Base-by-base conservation (phyloP, 495 filamentous ascomycete genomes). In the Hypomontagnella submonticulosa region DNA sequence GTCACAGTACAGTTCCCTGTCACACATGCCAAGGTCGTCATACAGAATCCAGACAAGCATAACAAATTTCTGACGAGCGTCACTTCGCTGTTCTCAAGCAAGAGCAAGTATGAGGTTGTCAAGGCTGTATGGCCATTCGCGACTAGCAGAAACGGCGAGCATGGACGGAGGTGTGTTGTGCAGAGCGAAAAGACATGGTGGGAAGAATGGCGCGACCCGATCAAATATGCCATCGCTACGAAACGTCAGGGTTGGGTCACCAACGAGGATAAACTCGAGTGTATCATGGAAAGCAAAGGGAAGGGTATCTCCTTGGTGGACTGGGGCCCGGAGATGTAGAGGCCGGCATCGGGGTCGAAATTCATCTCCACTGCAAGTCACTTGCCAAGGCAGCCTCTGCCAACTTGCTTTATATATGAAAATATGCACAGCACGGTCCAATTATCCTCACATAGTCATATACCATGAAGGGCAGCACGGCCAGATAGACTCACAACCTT, bases 141-240 rank as follows among this genome's bases (percentile, higher is more conserved):
- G 4, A 77, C 76, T 11, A 62, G 70, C 44, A 72, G 63, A 47
- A 75, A 70, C 37, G 78, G 79, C 34, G 76, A 78, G 36, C 65
- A 63, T 4, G 76, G 74, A 3, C 65, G 79, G 33, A 62, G 71
- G 40, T 83, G 78, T 57, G 73, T 71, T 2, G 79, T 84, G 15
- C 80, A 83, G 67, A 82, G 75, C 11, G 83, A 86, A 71, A 80
- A 85, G 67, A 73, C 68, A 0, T 85, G 83, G 83, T 85, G 82
- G 78, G 71, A 74, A 46, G 80, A 83, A 50, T 84, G 81, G 80
- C 75, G 67, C 49, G 79, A 79, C 32, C 71, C 76, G 3, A 75
- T 73, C 34, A 73, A 72, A 23, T 76, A 74, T 52, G 80, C 79
- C 8, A 77, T 84, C 15, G 71, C 73, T 30, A 75, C 74, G 13